Conservation (phyloP, 768 basidiomycete genomes). For the Obba rivulosa region DNA sequence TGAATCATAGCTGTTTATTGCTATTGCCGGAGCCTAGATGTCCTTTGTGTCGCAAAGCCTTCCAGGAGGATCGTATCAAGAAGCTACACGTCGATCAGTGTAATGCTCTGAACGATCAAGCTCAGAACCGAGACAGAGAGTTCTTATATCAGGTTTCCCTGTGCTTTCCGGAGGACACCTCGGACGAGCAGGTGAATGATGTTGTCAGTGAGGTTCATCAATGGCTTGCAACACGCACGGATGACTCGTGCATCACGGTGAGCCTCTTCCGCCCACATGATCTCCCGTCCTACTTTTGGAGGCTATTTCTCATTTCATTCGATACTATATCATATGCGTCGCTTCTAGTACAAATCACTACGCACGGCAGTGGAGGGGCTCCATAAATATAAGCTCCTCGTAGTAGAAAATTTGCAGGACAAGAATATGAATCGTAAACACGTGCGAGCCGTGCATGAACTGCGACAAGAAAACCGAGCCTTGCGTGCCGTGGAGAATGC, state of each 20-base stretch:
- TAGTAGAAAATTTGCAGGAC: slow-evolving; percentile 11
- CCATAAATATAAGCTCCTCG: slow-evolving; percentile 33
- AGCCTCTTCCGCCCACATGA: too few species aligned
- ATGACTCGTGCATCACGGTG: slow-evolving; percentile 26
- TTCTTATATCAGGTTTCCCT: slow-evolving; percentile 30
- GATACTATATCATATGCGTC: too few species aligned
- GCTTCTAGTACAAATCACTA: slow-evolving; percentile 30
- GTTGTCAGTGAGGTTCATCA: slow-evolving; percentile 42
- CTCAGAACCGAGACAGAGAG: slow-evolving; percentile 11
- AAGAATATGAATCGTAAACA: background rate
- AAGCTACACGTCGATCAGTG: slow-evolving; percentile 56
- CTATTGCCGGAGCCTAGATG: slow-evolving; percentile 46
- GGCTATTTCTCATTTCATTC: too few species aligned
- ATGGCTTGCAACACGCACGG: slow-evolving; percentile 42
- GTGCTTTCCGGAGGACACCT: slow-evolving; percentile 27
- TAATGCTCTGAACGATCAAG: slow-evolving; percentile 2
- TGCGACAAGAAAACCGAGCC: background rate
- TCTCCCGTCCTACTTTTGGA: too few species aligned
- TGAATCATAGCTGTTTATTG: slow-evolving; percentile 45
- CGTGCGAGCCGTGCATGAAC: background rate
- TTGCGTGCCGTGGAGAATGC: too few species aligned
- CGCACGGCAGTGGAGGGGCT: slow-evolving; percentile 31
- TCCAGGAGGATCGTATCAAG: slow-evolving; percentile 52
- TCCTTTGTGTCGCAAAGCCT: slow-evolving; percentile 63
- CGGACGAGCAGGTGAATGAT: slow-evolving; percentile 29